These are phyloP conservation scores for Penicillium coprophilum DNA, from an alignment of 495 filamentous ascomycete species.

Conservation along the genomic window DNA sequence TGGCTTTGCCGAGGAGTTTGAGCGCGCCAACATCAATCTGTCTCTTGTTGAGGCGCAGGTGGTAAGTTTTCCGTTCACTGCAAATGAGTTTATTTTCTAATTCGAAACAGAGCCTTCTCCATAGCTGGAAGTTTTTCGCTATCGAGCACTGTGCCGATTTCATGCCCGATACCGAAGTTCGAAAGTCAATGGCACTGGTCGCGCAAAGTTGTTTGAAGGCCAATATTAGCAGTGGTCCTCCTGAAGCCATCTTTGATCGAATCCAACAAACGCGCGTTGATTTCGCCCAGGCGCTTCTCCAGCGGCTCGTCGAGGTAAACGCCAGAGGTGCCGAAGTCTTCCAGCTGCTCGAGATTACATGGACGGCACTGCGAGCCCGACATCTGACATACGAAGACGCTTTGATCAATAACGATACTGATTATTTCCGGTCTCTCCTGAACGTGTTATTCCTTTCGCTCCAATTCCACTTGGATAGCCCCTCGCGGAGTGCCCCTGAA, in stretches of 20 bases:
- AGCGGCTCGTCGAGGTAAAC: constrained; percentile 66
- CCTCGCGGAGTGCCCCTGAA: constrained; percentile 31
- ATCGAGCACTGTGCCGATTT: constrained; percentile 77
- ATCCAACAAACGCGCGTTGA: constrained; percentile 71
- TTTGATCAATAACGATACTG: constrained; percentile 57
- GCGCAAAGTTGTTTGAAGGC: constrained; percentile 69
- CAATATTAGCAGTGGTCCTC: constrained; percentile 63
- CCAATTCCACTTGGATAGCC: constrained; percentile 53
- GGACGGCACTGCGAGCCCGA: constrained; percentile 63
- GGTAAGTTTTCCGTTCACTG: constrained; percentile 50
- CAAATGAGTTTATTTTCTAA: constrained; percentile 26
- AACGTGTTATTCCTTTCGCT: constrained; percentile 82
- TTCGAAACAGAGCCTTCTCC: constrained; percentile 62
- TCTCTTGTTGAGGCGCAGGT: constrained; percentile 90
- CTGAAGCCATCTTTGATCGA: constrained; percentile 69
- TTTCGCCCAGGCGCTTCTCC: constrained; percentile 71
- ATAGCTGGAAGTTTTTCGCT: constrained; percentile 86
- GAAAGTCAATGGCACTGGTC: constrained; percentile 64
- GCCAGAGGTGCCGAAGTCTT: constrained; percentile 60
- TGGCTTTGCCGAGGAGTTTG: constrained; percentile 78
- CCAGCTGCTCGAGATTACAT: constrained; percentile 62
- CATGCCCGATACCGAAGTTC: constrained; percentile 59
- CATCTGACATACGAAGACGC: constrained; percentile 64
- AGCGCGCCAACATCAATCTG: constrained; percentile 82
- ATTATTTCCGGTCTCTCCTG: constrained; percentile 79